phyloP scores from a whole-genome alignment of 345 rosid genomes.

The Salix caprea region DNA sequence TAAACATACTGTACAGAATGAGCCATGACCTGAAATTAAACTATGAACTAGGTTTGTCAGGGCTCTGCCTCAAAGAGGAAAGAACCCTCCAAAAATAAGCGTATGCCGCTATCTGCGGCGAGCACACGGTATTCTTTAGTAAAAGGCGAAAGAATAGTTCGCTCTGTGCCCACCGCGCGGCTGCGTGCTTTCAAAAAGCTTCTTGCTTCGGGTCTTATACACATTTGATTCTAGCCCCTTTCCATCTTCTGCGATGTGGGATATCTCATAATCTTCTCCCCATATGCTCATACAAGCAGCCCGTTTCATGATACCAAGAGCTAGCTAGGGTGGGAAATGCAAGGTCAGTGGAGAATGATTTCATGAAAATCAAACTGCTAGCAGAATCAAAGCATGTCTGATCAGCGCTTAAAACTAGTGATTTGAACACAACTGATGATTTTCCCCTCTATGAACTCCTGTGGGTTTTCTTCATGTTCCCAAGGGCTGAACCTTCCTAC shows the following conservation, averaged over 20 bases:
- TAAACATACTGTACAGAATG: too few relatives aligned
- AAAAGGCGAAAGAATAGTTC: slow-evolving; percentile 62
- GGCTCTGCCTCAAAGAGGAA: not conserved
- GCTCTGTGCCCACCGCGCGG: slow-evolving; percentile 42
- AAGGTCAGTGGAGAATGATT: not conserved
- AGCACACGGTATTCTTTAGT: slow-evolving; percentile 52
- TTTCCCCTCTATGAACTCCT: not conserved
- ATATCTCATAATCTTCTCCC: not conserved
- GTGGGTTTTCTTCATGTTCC: not conserved
- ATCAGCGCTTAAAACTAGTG: not conserved
- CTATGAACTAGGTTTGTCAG: not conserved
- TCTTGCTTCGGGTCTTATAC: not conserved
- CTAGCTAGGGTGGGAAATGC: not conserved
- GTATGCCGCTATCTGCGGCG: slow-evolving; percentile 25
- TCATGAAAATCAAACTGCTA: not conserved
- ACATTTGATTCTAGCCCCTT: not conserved
- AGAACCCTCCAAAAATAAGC: slow-evolving; percentile 2
- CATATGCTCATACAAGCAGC: not conserved
- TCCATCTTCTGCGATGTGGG: not conserved
- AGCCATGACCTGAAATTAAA: too few relatives aligned
- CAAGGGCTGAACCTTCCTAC: not conserved
- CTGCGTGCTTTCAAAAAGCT: not conserved
- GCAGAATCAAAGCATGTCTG: not conserved
- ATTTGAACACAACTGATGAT: not conserved
- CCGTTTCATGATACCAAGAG: not conserved